Evolutionary conservation across 352 stramenopile genomes (phyloP), one percentile per base, ranked within the genome.

Genomic region (Phytophthora cactorum): DNA sequence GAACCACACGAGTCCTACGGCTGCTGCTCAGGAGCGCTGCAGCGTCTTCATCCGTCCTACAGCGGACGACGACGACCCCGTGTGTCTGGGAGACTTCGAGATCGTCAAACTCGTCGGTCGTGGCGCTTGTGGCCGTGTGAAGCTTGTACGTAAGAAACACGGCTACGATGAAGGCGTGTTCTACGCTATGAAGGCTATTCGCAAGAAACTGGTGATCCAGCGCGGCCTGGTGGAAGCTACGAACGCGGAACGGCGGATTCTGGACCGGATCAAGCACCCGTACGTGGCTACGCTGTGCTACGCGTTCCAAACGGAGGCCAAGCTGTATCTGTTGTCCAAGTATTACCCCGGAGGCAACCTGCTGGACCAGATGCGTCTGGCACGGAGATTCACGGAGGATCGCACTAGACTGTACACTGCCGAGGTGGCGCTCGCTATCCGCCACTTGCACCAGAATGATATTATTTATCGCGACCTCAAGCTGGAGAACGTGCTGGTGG

Each of bases 401-500:
- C 84, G 95, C 51, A 96, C 96, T 17, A 79, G 91, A 36, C 94
- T 99, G 75, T 99, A 99, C 80, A 88, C 96, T 10, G 97, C 97
- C 6, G 93, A 99, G 74, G 97, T 99, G 52, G 88, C 95, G 50
- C 81, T 99, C 2, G 98, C 98, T 25, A 96, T 99, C 50, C 80
- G 94, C 57, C 87, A 98, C 71, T 72, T 98, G 66, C 95, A 98
- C 81, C 68, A 86, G 47, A 87, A 96, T 63, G 86, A 98, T 82
- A 98, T 99, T 78, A 97, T 99, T 71, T 99, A 99, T 84, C 87
- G 97, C 36, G 97, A 99, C 75, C 82, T 99, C 29, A 99, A 99
- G 82, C 95, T 98, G 38, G 97, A 99, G 75, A 99, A 99, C 72
- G 95, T 99, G 39, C 75, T 99, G 12, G 88, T 99, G 43, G 97